Percentiles rank a stretch among this genome's conserved stretches.
These are phyloP conservation scores for Ustilago xerochloae DNA, from an alignment of 1,284 basidiomycete genomes.

Conservation along the genomic window DNA sequence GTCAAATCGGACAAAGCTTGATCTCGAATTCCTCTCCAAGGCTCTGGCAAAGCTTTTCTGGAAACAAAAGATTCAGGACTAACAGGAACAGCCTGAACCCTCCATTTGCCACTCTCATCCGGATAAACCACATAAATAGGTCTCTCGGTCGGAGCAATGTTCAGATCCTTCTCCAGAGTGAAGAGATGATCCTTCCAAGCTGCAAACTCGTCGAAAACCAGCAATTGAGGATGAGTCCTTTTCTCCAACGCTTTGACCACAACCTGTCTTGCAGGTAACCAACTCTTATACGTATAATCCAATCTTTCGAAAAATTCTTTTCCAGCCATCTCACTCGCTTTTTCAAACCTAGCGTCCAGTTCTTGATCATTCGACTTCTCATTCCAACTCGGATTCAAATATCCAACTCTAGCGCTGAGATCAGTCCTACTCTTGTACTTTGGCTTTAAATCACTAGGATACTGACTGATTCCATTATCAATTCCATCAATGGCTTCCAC, in stretches of 20 bases:
- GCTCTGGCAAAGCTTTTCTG: conserved; percentile 89
- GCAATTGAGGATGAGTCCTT: conserved; percentile 75
- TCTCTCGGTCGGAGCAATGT: conserved; percentile 70
- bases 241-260: conserved; percentile 77
- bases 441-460: conserved; percentile 51
- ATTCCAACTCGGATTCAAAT: conserved; percentile 66
- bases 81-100: conserved; percentile 90
- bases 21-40: conserved; percentile 91
- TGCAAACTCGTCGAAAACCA: conserved; percentile 82
- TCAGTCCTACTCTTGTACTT: conserved; percentile 65
- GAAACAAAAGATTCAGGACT: conserved; percentile 86
- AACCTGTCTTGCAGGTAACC: conserved; percentile 90
- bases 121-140: conserved; percentile 88
- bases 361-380: conserved; percentile 50
- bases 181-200: conserved; percentile 97
- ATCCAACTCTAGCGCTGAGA: conserved; percentile 60
- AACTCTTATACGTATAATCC: conserved; percentile 85
- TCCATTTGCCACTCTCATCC: conserved; percentile 81
- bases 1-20: conserved; percentile 79
- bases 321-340: conserved; percentile 85
- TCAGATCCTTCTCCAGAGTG: conserved; percentile 75
- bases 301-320: conserved; percentile 85
- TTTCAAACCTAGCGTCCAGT: conserved; percentile 73
- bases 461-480: conserved; percentile 72
- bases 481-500: conserved; percentile 94